phyloP scores from a whole-genome alignment of 1,284 basidiomycete species.

The Golubevia pallescens region DNA sequence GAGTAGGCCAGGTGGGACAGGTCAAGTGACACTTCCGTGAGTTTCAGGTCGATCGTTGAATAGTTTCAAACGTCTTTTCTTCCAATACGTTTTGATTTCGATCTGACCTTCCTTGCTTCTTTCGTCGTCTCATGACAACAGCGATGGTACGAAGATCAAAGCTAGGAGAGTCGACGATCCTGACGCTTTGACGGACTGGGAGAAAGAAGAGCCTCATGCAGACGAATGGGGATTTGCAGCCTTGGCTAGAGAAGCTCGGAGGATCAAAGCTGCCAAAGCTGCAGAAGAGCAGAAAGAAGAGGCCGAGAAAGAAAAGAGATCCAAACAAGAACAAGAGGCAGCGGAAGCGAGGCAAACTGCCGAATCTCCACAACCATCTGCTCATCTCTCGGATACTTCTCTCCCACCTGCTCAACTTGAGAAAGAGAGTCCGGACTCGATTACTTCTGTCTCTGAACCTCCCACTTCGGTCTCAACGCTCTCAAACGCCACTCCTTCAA shows the following conservation, averaged over 20 bases:
- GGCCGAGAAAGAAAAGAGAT: slow-evolving; percentile 31
- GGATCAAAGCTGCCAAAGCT: slow-evolving; percentile 22
- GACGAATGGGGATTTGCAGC: slow-evolving; percentile 60
- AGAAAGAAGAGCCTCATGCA: slow-evolving; percentile 19
- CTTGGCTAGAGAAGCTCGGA: slow-evolving; percentile 33
- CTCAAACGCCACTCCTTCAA: neutral
- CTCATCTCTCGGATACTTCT: neutral
- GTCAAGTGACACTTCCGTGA: slow-evolving; percentile 54
- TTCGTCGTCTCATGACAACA: neutral
- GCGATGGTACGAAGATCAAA: slow-evolving; percentile 51
- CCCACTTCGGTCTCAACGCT: no score
- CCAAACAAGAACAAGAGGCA: slow-evolving; percentile 14
- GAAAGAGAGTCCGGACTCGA: neutral
- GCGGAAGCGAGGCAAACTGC: slow-evolving; percentile 1
- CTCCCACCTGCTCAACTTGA: neutral
- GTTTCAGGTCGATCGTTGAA: neutral
- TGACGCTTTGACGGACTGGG: slow-evolving; percentile 1
- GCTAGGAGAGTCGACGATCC: slow-evolving; percentile 51
- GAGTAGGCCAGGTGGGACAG: slow-evolving; percentile 54
- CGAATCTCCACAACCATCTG: neutral
- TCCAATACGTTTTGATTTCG: neutral
- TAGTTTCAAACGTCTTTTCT: no score
- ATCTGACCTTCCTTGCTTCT: neutral
- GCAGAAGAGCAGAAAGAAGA: slow-evolving; percentile 19
- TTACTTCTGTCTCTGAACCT: neutral